phyloP scores from a whole-genome alignment of 1,284 basidiomycete genomes.

The Malassezia brasiliensis region DNA sequence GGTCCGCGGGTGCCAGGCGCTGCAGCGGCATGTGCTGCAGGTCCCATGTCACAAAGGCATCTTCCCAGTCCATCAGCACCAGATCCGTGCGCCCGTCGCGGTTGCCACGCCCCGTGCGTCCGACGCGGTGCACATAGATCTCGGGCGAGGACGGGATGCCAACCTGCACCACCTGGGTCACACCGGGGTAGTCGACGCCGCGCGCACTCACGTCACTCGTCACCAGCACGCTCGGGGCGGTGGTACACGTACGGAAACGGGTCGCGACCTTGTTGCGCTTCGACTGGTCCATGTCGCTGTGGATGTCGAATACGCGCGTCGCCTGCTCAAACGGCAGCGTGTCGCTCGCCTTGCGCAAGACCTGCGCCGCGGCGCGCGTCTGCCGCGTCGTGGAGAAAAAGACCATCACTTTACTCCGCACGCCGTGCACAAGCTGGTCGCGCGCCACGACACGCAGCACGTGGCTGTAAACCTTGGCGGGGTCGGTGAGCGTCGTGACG shows the following conservation, averaged over 20 bases:
- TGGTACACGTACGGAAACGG: constrained; percentile 58
- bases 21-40: constrained; percentile 64
- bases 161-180: constrained; percentile 86
- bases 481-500: constrained; percentile 62
- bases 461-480: constrained; percentile 67
- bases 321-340: constrained; percentile 19
- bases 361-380: constrained; percentile 62
- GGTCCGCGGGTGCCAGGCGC: not conserved
- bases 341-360: constrained; percentile 41
- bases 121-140: constrained; percentile 83
- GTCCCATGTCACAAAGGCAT: constrained; percentile 60
- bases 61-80: constrained; percentile 73
- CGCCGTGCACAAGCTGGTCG: constrained; percentile 70
- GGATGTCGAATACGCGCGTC: constrained; percentile 61
- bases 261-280: constrained; percentile 61
- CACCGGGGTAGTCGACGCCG: constrained; percentile 57
- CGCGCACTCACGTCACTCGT: constrained; percentile 51
- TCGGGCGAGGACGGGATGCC: constrained; percentile 65
- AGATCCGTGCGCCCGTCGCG: constrained; percentile 71
- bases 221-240: constrained; percentile 51
- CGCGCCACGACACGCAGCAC: constrained; percentile 71
- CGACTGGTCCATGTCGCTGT: constrained; percentile 66
- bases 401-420: constrained; percentile 68
- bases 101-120: constrained; percentile 73
- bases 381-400: constrained; percentile 84